A percentile compares a stretch with the other conserved stretches of the same genome.
phyloP scores from a whole-genome alignment of 2,329 filamentous ascomycete species.

The Cercospora berteroae region DNA sequence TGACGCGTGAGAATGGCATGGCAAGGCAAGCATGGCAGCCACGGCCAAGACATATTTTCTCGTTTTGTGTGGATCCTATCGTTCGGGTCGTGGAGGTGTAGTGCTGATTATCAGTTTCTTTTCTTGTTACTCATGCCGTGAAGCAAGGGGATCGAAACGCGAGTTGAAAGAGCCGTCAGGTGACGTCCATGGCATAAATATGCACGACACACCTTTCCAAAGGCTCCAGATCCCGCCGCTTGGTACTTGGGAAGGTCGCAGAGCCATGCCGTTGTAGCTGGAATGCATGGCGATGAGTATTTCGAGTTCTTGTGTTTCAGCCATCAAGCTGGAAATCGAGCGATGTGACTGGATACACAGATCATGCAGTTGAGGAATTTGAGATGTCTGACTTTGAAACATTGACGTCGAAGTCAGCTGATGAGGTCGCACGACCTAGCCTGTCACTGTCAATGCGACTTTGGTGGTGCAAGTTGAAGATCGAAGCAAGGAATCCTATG shows the following conservation, averaged over 20 bases:
- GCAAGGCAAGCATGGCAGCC: not conserved
- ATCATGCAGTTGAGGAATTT: not conserved
- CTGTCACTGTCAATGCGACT: not conserved
- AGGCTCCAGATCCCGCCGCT: not conserved
- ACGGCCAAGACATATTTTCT: not conserved
- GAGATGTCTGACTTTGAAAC: not conserved
- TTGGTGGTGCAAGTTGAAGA: not conserved
- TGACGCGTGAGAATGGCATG: not conserved
- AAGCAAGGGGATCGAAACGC: not conserved
- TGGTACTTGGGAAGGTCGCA: not conserved
- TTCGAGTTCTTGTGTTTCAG: not conserved
- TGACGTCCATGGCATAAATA: not conserved
- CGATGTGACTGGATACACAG: not conserved
- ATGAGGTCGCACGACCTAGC: not conserved
- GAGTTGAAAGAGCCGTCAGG: not conserved
- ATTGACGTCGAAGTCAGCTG: not conserved
- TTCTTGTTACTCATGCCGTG: not conserved
- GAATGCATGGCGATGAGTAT: constrained; percentile 1
- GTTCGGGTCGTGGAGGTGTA: not conserved
- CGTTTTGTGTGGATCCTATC: not conserved
- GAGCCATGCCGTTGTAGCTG: not conserved
- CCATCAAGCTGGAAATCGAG: not conserved
- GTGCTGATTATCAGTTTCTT: not conserved
- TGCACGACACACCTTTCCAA: not conserved
- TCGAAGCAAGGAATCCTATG: not conserved